phyloP scores from a whole-genome alignment of 2,329 filamentous ascomycete genomes.

The Ilyonectria sp. region DNA sequence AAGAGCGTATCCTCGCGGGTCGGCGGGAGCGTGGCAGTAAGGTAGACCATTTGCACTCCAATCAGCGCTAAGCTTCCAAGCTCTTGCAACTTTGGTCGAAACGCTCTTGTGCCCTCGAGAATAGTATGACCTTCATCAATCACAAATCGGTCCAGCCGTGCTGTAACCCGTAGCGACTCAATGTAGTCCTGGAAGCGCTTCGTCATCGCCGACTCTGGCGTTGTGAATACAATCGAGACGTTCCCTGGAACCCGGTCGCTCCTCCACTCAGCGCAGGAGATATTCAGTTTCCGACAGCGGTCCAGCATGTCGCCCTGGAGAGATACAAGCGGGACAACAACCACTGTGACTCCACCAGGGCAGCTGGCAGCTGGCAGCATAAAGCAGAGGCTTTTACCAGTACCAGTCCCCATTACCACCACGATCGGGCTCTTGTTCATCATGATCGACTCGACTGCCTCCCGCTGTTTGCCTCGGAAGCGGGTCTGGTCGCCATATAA shows the following conservation, averaged over 20 bases:
- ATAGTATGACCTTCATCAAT: constrained; percentile 18
- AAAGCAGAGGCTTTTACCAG: constrained; percentile 19
- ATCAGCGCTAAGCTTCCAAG: neutral
- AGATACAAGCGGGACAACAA: neutral
- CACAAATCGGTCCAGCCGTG: constrained; percentile 7
- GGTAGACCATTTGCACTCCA: neutral
- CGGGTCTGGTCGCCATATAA: neutral
- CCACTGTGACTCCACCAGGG: neutral
- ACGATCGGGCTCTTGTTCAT: constrained; percentile 18
- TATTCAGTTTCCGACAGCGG: constrained; percentile 12
- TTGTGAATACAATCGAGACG: constrained; percentile 10
- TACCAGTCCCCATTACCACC: constrained; percentile 8
- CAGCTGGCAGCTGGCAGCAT: constrained; percentile 17
- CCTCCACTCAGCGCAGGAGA: constrained; percentile 10
- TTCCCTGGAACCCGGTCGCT: neutral
- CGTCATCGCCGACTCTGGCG: constrained; percentile 15
- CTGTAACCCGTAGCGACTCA: neutral
- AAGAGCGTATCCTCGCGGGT: neutral
- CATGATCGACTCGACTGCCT: constrained; percentile 9
- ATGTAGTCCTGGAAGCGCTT: constrained; percentile 22
- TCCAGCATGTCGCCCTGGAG: constrained; percentile 19
- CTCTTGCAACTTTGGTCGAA: constrained; percentile 5
- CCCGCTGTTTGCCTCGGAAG: constrained; percentile 4
- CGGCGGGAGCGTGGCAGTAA: constrained; percentile 6
- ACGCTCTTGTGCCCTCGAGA: constrained; percentile 2